Base-by-base conservation (phyloP, 495 filamentous ascomycete genomes). In the Penicillium chermesinum region DNA sequence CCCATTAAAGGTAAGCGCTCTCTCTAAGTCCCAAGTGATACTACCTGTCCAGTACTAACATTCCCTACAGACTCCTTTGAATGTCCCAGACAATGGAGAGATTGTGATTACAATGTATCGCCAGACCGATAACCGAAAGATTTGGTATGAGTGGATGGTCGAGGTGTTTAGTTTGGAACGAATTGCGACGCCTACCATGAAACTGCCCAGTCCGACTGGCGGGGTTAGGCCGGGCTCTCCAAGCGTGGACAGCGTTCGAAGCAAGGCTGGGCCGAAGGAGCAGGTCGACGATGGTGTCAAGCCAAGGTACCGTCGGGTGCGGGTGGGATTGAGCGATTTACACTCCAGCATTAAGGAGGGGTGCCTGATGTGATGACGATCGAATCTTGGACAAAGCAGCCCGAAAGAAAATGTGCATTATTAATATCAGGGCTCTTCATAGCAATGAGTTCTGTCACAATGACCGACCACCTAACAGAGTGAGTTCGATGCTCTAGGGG, bases 71-170 rank as follows among this genome's bases (percentile, higher is more conserved):
- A 82, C 83, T 54, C 91, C 93, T 6, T 71, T 99, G 17, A 90
- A 93, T 62, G 79, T 94, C 48, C 91, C 94, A 1, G 84, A 88
- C 52, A 79, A 87, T 49, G 81, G 84, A 16, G 88, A 91, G 61
- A 72, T 99, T 9, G 85, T 94, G 34, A 81, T 95, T 10, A 89
- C 82, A 56, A 96, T 99, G 78, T 96, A 88, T 82, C 80, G 93
- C 50, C 86, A 91, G 65, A 96, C 93, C 6, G 91, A 97, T 63
- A 88, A 95, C 57, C 79, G 86, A 15, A 95, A 90, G 69, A 91
- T 97, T 10, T 99, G 93, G 94, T 99, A 99, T 64, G 91, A 99
- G 65, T 99, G 93, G 93, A 75, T 93, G 56, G 83, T 95, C 1
- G 93, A 97, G 63, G 86, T 82, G 17, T 95, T 84, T 59, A 74